These are phyloP conservation scores for Pseudophaeomoniella oleicola DNA, from an alignment of 2,329 filamentous ascomycete species.

Conservation along the genomic window DNA sequence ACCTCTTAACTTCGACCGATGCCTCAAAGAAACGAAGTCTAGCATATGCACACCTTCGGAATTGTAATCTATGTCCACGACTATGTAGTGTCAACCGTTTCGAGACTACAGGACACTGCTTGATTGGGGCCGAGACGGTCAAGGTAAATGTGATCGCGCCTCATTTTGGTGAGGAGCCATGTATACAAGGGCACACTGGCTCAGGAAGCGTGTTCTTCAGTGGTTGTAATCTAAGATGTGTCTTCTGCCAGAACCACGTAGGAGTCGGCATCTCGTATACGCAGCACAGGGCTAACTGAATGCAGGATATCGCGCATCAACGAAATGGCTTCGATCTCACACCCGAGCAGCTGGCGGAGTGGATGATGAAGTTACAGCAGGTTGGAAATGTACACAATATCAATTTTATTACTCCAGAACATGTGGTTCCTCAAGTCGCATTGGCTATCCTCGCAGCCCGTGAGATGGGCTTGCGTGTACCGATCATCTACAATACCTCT, in stretches of 20 bases:
- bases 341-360: slow-evolving; percentile 63
- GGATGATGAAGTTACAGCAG: slow-evolving; percentile 71
- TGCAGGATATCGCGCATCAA: slow-evolving; percentile 60
- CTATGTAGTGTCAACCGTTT: slow-evolving; percentile 69
- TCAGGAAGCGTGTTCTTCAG: slow-evolving; percentile 72
- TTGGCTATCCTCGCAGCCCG: slow-evolving; percentile 60
- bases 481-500: slow-evolving; percentile 75
- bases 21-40: slow-evolving; percentile 57
- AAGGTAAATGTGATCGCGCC: slow-evolving; percentile 77
- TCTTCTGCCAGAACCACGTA: slow-evolving; percentile 59
- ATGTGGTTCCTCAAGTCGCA: slow-evolving; percentile 71
- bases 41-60: slow-evolving; percentile 59
- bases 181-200: slow-evolving; percentile 68
- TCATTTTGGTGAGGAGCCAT: slow-evolving; percentile 75
- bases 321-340: slow-evolving; percentile 68
- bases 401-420: slow-evolving; percentile 75
- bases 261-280: neutral
- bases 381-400: slow-evolving; percentile 78
- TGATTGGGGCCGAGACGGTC: slow-evolving; percentile 57
- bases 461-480: slow-evolving; percentile 53
- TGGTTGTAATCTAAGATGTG: slow-evolving; percentile 60
- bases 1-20: slow-evolving; percentile 51
- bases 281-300: neutral
- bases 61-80: slow-evolving; percentile 71
- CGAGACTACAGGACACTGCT: slow-evolving; percentile 61